These are phyloP conservation scores for Aspergillus niger DNA, from an alignment of 2,329 filamentous ascomycete species.

Conservation along the genomic window DNA sequence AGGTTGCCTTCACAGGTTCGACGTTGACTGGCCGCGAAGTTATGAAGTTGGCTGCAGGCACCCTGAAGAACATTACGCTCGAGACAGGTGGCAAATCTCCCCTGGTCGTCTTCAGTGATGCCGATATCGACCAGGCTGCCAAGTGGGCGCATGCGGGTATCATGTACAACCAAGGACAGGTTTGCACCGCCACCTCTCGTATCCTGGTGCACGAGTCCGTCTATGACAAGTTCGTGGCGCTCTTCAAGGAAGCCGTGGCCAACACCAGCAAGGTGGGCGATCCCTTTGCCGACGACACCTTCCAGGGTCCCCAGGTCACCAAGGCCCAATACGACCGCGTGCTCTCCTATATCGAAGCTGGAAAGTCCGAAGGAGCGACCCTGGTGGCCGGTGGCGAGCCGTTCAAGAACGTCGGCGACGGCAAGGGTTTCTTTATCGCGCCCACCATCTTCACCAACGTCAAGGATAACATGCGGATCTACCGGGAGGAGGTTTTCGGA, in stretches of 20 bases:
- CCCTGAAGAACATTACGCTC: slow-evolving; percentile 39
- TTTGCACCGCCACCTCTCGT: slow-evolving; percentile 39
- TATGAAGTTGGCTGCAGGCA: slow-evolving; percentile 40
- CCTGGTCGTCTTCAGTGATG: slow-evolving; percentile 65
- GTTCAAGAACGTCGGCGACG: slow-evolving; percentile 55
- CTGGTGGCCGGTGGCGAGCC: slow-evolving; percentile 64
- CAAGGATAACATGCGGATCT: slow-evolving; percentile 60
- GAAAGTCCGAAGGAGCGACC: slow-evolving; percentile 70
- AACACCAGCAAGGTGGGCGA: slow-evolving; percentile 40
- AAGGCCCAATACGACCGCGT: slow-evolving; percentile 52
- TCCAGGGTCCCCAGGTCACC: slow-evolving; percentile 41
- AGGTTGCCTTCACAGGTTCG: slow-evolving; percentile 39
- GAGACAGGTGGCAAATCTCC: slow-evolving; percentile 66
- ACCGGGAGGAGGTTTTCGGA: slow-evolving; percentile 65
- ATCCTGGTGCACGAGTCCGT: slow-evolving; percentile 61
- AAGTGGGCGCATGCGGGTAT: slow-evolving; percentile 66
- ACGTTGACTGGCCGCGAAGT: slow-evolving; percentile 37
- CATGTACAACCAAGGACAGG: slow-evolving; percentile 46
- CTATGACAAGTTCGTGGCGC: slow-evolving; percentile 35
- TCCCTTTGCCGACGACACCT: slow-evolving; percentile 39
- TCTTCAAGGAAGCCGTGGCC: slow-evolving; percentile 35
- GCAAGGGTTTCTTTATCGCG: slow-evolving; percentile 67
- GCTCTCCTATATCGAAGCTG: slow-evolving; percentile 68
- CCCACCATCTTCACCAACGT: slow-evolving; percentile 63
- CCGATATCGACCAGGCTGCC: slow-evolving; percentile 67